These are phyloP conservation scores for Prunus mira DNA, from an alignment of 306 rosid genomes.

Conservation along the genomic window DNA sequence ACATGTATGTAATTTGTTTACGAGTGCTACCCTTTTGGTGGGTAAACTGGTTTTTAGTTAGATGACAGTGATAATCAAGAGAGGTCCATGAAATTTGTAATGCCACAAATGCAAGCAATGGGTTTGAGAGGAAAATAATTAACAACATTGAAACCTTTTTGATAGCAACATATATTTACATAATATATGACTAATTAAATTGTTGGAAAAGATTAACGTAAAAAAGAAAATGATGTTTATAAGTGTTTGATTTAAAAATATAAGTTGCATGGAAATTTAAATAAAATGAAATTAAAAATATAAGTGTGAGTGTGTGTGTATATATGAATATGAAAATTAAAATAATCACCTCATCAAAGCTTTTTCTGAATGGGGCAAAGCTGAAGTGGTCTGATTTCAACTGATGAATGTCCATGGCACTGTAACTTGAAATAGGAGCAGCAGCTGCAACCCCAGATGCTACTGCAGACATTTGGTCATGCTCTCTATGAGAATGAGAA, in stretches of 20 bases:
- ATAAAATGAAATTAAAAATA: background rate
- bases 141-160: too few relatives aligned
- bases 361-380: slow-evolving; percentile 71
- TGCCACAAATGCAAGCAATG: slow-evolving; percentile 60
- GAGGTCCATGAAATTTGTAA: slow-evolving; percentile 30
- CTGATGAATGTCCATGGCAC: slow-evolving; percentile 61
- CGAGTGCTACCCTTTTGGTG: slow-evolving; percentile 15
- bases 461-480: slow-evolving; percentile 35
- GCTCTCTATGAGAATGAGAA: slow-evolving; percentile 33
- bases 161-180: background rate
- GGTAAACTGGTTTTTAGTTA: slow-evolving; percentile 25
- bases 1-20: too few relatives aligned
- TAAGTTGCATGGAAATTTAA: slow-evolving; percentile 13
- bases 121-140: background rate
- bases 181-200: background rate
- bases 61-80: slow-evolving; percentile 39
- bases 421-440: slow-evolving; percentile 41
- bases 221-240: background rate
- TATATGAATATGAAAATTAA: background rate
- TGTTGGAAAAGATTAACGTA: background rate
- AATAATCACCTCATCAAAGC: slow-evolving; percentile 62
- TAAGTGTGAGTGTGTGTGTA: background rate
- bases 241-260: background rate
- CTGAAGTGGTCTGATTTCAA: slow-evolving; percentile 72
- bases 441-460: slow-evolving; percentile 23